Evolutionary conservation across 2,329 filamentous ascomycete genomes (phyloP), one percentile per base, ranked within the genome.

Genomic region (Botrytis deweyae): DNA sequence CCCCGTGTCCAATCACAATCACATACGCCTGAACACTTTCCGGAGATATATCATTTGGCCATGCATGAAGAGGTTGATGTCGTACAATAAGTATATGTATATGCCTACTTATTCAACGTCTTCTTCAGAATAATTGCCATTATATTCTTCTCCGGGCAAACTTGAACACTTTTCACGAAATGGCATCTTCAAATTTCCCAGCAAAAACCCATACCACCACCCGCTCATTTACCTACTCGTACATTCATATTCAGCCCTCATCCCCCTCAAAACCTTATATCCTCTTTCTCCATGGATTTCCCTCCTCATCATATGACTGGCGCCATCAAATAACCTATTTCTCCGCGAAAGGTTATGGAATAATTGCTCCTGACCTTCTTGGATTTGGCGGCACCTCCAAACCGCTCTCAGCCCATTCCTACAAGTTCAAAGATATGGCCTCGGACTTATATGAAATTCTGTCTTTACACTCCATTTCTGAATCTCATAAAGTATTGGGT

Each of bases 271-370:
- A 40, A 22, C 10, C 52, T 4, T 67, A 33, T 40, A 67, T 87
- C 6, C 79, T 88, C 22, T 81, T 87, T 72, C 80, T 87, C 20
- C 86, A 87, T 75, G 85, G 86, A 49, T 86, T 86, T 68, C 85
- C 86, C 42, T 86, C 84, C 7, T 84, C 83, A 52, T 80, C 82
- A 20, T 79, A 81, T 49, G 85, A 87, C 79, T 87, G 85, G 75
- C 74, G 75, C 22, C 40, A 62, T 36, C 75, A 79, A 64, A 76
- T 79, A n/a, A 38, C 66, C 33, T 75, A 78, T 67, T 79, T 80
- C 75, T 49, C 63, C 38, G 22, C 78, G 0, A 49, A 74, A 3
- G 84, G 84, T 1, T 84, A 86, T 72, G 85, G 86, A 0, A 77
- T 86, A 20, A 67, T 87, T 0, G 84, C 80, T 0, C 82, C 82